Conservation (phyloP, 345 rosid genomes). For the Rhodamnia rubescens region DNA sequence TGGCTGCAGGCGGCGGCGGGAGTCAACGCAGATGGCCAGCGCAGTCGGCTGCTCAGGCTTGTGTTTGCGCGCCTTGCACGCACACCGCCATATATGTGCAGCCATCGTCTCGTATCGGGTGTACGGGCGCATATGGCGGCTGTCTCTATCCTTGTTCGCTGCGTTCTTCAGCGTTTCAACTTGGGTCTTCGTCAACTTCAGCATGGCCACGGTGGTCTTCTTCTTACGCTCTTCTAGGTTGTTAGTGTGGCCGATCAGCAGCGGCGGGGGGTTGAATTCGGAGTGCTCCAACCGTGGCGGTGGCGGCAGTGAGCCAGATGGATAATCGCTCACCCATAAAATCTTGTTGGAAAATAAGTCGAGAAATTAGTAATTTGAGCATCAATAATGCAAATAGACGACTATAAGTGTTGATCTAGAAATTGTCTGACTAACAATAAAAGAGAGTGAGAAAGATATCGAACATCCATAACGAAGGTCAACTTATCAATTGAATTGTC, state of each 20-base stretch:
- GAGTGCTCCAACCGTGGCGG: slow-evolving; percentile 6
- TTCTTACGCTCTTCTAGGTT: slow-evolving; percentile 27
- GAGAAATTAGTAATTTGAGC: background rate
- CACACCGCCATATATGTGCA: slow-evolving; percentile 25
- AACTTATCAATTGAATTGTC: background rate
- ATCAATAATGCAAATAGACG: background rate
- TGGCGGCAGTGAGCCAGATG: background rate
- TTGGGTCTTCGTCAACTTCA: slow-evolving; percentile 28
- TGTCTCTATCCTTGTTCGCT: slow-evolving; percentile 15
- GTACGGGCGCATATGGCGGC: slow-evolving; percentile 13
- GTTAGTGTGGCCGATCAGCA: slow-evolving; percentile 26
- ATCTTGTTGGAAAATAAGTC: background rate
- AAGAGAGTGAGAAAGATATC: background rate
- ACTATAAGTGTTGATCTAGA: background rate
- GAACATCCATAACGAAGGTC: background rate
- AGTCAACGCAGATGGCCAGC: slow-evolving; percentile 29
- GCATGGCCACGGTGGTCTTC: slow-evolving; percentile 30
- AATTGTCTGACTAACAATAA: background rate
- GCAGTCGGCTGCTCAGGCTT: slow-evolving; percentile 36
- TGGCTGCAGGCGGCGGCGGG: slow-evolving; percentile 31
- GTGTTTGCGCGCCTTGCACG: slow-evolving; percentile 26
- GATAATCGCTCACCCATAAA: background rate
- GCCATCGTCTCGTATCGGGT: slow-evolving; percentile 28
- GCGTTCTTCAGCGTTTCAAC: slow-evolving; percentile 27
- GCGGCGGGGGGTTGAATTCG: slow-evolving; percentile 33